phyloP scores from a whole-genome alignment of 2,329 filamentous ascomycete genomes.

The Orbilia blumenaviensis region DNA sequence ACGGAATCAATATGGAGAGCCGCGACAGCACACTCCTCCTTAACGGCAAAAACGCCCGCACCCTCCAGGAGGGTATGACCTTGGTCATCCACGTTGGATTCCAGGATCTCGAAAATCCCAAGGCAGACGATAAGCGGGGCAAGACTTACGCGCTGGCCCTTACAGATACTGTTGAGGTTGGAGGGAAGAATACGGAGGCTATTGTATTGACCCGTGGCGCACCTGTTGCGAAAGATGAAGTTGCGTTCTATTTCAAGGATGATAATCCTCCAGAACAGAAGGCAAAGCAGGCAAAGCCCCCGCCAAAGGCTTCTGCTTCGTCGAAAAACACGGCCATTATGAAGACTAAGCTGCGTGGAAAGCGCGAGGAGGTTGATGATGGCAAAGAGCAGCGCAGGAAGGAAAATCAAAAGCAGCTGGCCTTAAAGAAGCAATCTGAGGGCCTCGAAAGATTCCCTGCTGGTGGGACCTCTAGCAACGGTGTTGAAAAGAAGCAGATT shows the following conservation, averaged over 20 bases:
- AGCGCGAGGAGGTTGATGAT: slow-evolving; percentile 79
- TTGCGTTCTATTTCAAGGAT: slow-evolving; percentile 98
- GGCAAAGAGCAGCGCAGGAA: slow-evolving; percentile 86
- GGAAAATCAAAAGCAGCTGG: slow-evolving; percentile 90
- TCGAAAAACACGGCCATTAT: slow-evolving; percentile 84
- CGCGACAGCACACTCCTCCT: slow-evolving; percentile 83
- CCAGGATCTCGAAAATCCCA: slow-evolving; percentile 84
- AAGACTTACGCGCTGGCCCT: slow-evolving; percentile 88
- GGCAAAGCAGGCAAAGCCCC: slow-evolving; percentile 82
- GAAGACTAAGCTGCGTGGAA: slow-evolving; percentile 88
- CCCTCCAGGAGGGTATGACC: slow-evolving; percentile 96
- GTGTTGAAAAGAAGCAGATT: slow-evolving; percentile 95
- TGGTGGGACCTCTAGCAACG: slow-evolving; percentile 74
- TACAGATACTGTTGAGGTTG: slow-evolving; percentile 91
- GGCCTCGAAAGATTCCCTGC: slow-evolving; percentile 86
- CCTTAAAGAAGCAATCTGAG: slow-evolving; percentile 86
- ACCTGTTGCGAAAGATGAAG: slow-evolving; percentile 87
- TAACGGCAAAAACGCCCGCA: slow-evolving; percentile 83
- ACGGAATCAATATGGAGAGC: slow-evolving; percentile 90
- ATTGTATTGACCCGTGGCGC: slow-evolving; percentile 94
- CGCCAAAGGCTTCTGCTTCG: slow-evolving; percentile 71
- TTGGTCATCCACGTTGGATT: slow-evolving; percentile 89
- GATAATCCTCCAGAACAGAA: slow-evolving; percentile 91
- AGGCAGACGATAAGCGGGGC: slow-evolving; percentile 87
- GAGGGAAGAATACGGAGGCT: slow-evolving; percentile 71